Conservation (phyloP, 495 filamentous ascomycete genomes). For the Penicillium nucicola region DNA sequence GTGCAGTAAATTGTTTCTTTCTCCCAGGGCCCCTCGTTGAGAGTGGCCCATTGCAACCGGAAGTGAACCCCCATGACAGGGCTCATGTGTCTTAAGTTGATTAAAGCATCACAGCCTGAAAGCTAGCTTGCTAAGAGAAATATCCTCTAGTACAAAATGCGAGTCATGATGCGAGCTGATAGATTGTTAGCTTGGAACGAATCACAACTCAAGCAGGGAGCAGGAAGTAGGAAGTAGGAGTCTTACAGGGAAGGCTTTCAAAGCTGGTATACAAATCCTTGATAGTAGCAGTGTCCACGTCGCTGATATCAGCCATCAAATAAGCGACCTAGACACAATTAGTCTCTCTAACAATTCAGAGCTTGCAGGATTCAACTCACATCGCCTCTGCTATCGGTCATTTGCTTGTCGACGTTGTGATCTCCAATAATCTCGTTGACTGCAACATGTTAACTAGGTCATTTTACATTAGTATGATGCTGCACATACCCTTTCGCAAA, state of each 20-base stretch:
- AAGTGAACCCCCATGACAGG: background rate
- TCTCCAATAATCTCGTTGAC: constrained; percentile 91
- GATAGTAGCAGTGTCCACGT: constrained; percentile 75
- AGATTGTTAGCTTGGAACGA: constrained; percentile 7
- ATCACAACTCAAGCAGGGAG: background rate
- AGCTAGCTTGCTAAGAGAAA: constrained; percentile 1
- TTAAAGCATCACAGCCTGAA: constrained; percentile 12
- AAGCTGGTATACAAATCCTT: constrained; percentile 80
- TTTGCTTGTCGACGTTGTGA: constrained; percentile 99
- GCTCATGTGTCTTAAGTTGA: constrained; percentile 21
- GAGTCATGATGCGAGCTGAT: constrained; percentile 77
- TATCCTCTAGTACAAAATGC: constrained; percentile 71
- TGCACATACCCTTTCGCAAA: constrained; percentile 63
- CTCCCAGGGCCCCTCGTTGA: constrained; percentile 19
- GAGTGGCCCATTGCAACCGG: constrained; percentile 6
- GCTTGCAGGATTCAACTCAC: constrained; percentile 37
- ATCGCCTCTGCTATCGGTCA: constrained; percentile 90
- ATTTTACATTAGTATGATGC: background rate
- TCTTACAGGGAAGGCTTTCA: constrained; percentile 77
- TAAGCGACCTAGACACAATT: constrained; percentile 67
- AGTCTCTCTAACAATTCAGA: constrained; percentile 1
- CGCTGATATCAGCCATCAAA: constrained; percentile 95
- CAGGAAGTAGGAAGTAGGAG: too few relatives aligned
- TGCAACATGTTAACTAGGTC: constrained; percentile 22
- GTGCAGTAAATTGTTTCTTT: background rate